Evolutionary conservation across 1,284 basidiomycete species (phyloP).

Genomic region (Boletus sp.): DNA sequence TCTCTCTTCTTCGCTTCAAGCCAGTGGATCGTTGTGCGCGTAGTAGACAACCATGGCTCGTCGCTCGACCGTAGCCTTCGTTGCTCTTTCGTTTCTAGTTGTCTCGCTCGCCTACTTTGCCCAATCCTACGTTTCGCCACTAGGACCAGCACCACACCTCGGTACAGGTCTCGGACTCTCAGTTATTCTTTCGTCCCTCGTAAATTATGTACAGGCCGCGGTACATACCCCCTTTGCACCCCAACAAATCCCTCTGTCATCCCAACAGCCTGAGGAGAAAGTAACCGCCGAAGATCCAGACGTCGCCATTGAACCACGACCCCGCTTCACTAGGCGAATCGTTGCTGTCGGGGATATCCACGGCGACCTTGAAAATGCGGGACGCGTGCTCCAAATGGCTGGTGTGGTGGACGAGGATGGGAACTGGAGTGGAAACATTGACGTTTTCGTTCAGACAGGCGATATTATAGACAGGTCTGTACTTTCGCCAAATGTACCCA

Average conservation of each 20-base stretch:
- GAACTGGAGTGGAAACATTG: conserved; percentile 74
- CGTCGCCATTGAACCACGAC: conserved; percentile 25
- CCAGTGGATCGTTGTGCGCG: conserved; percentile 2
- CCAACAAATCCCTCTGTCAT: conserved; percentile 18
- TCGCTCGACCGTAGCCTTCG: conserved; percentile 16
- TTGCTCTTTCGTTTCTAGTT: conserved; percentile 27
- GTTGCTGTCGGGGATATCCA: conserved; percentile 70
- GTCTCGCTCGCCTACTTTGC: conserved; percentile 31
- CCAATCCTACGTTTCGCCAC: conserved; percentile 32
- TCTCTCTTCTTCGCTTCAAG: conserved; percentile 1
- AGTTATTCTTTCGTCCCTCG: conserved; percentile 25
- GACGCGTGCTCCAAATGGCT: conserved; percentile 71
- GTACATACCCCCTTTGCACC: conserved; percentile 20
- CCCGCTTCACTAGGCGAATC: conserved; percentile 37
- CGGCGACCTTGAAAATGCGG: conserved; percentile 59
- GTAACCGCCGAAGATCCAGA: conserved; percentile 12
- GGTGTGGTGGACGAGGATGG: conserved; percentile 64
- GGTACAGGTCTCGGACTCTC: conserved; percentile 23
- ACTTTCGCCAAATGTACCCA: not conserved
- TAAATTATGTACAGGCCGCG: conserved; percentile 24
- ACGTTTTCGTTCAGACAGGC: conserved; percentile 88
- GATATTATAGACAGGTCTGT: conserved; percentile 84
- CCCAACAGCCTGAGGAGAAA: conserved; percentile 6
- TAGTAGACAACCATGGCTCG: conserved; percentile 25
- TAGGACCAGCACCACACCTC: conserved; percentile 33